Conservation (phyloP, 306 rosid species). For the Cucurbita pepo region DNA sequence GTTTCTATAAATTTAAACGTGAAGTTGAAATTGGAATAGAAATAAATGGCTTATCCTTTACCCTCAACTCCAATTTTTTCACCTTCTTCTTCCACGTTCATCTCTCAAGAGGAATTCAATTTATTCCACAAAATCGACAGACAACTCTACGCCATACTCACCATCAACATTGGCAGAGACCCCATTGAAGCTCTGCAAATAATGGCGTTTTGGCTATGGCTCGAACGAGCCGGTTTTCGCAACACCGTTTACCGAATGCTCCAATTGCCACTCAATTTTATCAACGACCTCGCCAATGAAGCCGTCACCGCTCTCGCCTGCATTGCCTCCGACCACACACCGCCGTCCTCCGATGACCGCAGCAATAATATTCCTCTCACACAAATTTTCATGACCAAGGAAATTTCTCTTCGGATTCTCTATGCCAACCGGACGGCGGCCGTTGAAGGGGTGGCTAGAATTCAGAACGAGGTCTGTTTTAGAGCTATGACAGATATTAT, state of each 20-base stretch:
- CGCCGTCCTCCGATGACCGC: not conserved
- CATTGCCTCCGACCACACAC: conserved; percentile 4
- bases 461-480: conserved; percentile 18
- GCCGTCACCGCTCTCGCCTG: conserved; percentile 24
- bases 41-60: not conserved
- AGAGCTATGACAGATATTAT: conserved; percentile 39
- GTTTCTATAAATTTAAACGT: not conserved
- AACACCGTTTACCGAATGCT: conserved; percentile 20
- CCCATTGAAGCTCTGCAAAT: conserved; percentile 47
- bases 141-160: conserved; percentile 33
- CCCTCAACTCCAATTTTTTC: not conserved
- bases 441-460: conserved; percentile 9
- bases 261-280: conserved; percentile 21
- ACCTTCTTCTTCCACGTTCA: not conserved
- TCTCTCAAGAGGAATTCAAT: conserved; percentile 32
- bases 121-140: conserved; percentile 44
- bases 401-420: conserved; percentile 19
- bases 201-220: conserved; percentile 57
- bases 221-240: conserved; percentile 37
- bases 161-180: conserved; percentile 24
- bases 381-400: conserved; percentile 25
- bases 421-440: conserved; percentile 7
- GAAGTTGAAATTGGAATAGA: not conserved
- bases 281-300: conserved; percentile 56
- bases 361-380: conserved; percentile 24